phyloP scores from a whole-genome alignment of 768 basidiomycete species.

The Terana coerulea region DNA sequence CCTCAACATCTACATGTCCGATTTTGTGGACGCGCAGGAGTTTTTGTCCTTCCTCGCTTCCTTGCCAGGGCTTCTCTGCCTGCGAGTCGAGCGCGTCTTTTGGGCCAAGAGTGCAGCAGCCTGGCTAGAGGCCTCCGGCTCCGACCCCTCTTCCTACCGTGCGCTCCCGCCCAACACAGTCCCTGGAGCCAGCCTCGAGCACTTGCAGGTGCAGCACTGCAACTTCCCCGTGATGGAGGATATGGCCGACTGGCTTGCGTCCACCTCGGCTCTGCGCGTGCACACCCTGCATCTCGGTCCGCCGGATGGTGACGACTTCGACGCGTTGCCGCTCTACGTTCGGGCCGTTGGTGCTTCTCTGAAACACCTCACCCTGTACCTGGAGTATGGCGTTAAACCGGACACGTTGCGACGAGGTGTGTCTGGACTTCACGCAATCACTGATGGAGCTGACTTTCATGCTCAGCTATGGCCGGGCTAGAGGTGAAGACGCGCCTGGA shows the following conservation, averaged over 20 bases:
- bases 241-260: conserved; percentile 8
- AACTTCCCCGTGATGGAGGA: conserved; percentile 11
- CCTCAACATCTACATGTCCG: conserved; percentile 13
- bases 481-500: conserved; percentile 2
- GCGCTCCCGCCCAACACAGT: neutral
- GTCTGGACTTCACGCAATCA: neutral
- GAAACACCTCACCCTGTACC: conserved; percentile 3
- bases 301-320: conserved; percentile 12
- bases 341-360: conserved; percentile 7
- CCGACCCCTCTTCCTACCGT: conserved; percentile 12
- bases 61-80: conserved; percentile 4
- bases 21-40: conserved; percentile 10
- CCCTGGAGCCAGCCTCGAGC: conserved; percentile 2
- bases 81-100: conserved; percentile 10
- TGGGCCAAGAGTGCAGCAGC: conserved; percentile 9
- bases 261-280: neutral
- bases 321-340: conserved; percentile 7
- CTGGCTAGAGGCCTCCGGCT: conserved; percentile 5
- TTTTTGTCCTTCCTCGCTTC: conserved; percentile 14
- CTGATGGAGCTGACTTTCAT: neutral
- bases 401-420: conserved; percentile 7
- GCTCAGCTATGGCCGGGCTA: conserved; percentile 6
- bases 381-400: conserved; percentile 6
- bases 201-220: conserved; percentile 11
- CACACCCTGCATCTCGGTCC: conserved; percentile 11